Evolutionary conservation across 352 stramenopile species (phyloP), one percentile per base, ranked within the genome.

Genomic region (Pythium diclinum): DNA sequence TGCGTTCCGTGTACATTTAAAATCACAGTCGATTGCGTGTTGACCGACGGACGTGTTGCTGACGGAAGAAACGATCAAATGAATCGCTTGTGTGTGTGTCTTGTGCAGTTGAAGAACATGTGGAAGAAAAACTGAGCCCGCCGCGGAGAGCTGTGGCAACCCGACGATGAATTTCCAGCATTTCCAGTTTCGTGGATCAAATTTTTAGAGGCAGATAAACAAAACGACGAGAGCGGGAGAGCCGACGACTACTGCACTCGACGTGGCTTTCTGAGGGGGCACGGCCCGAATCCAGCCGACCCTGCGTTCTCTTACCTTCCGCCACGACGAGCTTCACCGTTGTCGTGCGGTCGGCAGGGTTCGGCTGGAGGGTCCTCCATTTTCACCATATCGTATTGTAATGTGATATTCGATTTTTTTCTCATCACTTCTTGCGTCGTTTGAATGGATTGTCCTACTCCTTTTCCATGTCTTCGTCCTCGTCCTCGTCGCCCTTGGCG

Each of bases 91-190:
- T 4, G 59, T 25, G 59, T 25, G 42, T 47, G 32, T 28, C 49
- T 28, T 38, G 40, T 19, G 46, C 33, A 92, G 83, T 85, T 90
- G 74, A 92, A 92, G 69, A 83, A 83, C 56, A 85, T 92, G 72
- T 90, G 83, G 83, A 90, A 88, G 66, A 90, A 89, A 64, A 92
- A 90, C 73, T 91, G 86, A 79, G 47, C 25, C 17, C 25, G 21
- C 11, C 52, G 17, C 11, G 44, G 11, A 44, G 42, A 10, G 33
- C 23, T 5, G 40, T 23, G 40, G 17, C 40, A 10, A 47, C 40
- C 40, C 25, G 25, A 28, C 25, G 40, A 47, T 47, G 40, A 47
- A 47, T 47, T 23, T 47, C 40, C 14, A 47, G 40, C 40, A 47
- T 47, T 47, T 47, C 40, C 40, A 47, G 40, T 47, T 56, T 57